Evolutionary conservation across 352 stramenopile species (phyloP).

Genomic region (Phytopythium mirpurense): DNA sequence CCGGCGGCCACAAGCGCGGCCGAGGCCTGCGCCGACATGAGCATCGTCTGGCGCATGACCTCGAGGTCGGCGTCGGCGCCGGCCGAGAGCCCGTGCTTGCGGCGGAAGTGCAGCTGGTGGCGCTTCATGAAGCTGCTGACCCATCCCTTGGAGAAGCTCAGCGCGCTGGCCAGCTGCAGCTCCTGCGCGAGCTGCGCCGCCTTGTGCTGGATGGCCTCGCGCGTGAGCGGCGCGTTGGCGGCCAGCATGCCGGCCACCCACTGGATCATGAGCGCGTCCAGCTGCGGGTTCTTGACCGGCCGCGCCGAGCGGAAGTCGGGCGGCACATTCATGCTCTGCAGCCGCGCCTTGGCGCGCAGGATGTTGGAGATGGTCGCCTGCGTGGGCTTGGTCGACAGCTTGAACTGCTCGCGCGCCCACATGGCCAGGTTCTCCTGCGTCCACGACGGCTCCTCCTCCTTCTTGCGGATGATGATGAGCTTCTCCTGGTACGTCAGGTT

Average conservation of each 20-base stretch:
- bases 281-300: conserved; percentile 42
- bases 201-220: conserved; percentile 26
- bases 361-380: conserved; percentile 69
- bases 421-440: conserved; percentile 45
- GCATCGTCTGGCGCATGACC: conserved; percentile 10
- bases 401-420: conserved; percentile 52
- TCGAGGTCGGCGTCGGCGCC: conserved; percentile 5
- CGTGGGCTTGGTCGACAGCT: conserved; percentile 37
- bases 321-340: conserved; percentile 35
- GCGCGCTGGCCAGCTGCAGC: conserved; percentile 27
- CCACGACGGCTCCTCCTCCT: conserved; percentile 43
- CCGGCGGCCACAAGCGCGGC: not conserved
- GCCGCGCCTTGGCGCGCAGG: conserved; percentile 36
- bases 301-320: conserved; percentile 34
- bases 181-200: conserved; percentile 28
- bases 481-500: conserved; percentile 68
- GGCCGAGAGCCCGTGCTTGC: conserved; percentile 12
- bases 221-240: conserved; percentile 17
- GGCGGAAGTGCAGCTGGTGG: conserved; percentile 37
- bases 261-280: conserved; percentile 36
- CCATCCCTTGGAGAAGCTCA: conserved; percentile 63
- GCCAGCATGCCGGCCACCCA: conserved; percentile 40
- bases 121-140: conserved; percentile 53
- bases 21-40: conserved; percentile 5
- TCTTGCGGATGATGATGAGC: conserved; percentile 48